Base-by-base conservation (phyloP, 2,329 filamentous ascomycete species). In the Metarhizium album region DNA sequence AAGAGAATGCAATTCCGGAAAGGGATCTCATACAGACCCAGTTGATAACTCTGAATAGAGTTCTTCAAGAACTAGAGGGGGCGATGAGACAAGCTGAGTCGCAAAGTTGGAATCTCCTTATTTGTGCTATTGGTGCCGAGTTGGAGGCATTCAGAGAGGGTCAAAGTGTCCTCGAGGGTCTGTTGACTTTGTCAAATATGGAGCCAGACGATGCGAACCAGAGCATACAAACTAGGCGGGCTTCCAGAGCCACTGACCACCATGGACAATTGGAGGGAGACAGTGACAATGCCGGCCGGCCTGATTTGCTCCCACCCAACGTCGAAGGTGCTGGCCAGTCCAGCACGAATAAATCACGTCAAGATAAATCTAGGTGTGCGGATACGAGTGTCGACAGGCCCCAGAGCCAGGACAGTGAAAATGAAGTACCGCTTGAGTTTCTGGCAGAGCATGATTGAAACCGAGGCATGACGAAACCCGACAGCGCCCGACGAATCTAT, bases 71-170 rank as follows among this genome's bases (percentile, higher is more conserved):
- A 2, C 66, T 91, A 3, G 74, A 82, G 49, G 66, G 71, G 16
- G 73, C 75, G 20, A 59, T 82, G 24, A 67, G 72, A 1, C 61
- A 74, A 2, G 83, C 83, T 0, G 79, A 86, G 53, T 68, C 72
- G 1, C 78, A 78, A 51, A 74, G 76, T 16, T 91, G 87, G 86
- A 90, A 84, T 51, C 68, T 90, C 16, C 71, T 91, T 18, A 82
- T 90, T 4, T 86, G 80, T 48, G 86, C 85, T 11, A 81, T 91
- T 33, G 84, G 86, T 0, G 86, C 87, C 0, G 87, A 88, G 62
- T 61, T 86, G 1, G 82, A 84, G 52, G 83, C 83, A 2, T 82
- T 87, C 53, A 69, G 69, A 31, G 77, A 83, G 58, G 82, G 82
- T 1, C 74, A 76, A 57, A 64, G 70, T 3, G 70, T 87, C 42